These are phyloP conservation scores for Hypoxylon perforatum DNA, from an alignment of 495 filamentous ascomycete genomes.

Conservation along the genomic window DNA sequence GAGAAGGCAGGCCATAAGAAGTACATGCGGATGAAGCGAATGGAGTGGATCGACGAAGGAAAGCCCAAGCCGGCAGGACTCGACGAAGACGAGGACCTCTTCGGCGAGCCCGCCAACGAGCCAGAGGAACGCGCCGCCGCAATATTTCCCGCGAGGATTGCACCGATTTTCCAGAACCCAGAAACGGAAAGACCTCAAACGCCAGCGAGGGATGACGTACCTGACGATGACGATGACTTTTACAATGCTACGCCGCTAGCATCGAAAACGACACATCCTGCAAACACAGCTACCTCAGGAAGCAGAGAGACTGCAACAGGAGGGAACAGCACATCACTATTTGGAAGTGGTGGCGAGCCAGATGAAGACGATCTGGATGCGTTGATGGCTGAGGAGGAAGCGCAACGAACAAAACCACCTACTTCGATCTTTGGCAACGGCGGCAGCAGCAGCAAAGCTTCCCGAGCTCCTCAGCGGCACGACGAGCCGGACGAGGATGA, in stretches of 20 bases:
- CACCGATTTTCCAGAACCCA: constrained; percentile 60
- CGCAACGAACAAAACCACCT: constrained; percentile 31
- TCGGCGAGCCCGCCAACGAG: constrained; percentile 35
- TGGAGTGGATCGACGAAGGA: constrained; percentile 84
- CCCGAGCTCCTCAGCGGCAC: not conserved
- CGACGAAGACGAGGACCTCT: constrained; percentile 56
- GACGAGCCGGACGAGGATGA: constrained; percentile 59
- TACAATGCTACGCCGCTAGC: constrained; percentile 54
- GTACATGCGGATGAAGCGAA: constrained; percentile 71
- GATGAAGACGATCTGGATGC: constrained; percentile 64
- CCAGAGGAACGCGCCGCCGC: constrained; percentile 47
- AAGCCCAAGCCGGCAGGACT: constrained; percentile 62
- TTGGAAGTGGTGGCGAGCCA: constrained; percentile 47
- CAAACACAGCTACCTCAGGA: constrained; percentile 24
- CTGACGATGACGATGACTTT: constrained; percentile 55
- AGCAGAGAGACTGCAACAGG: not conserved
- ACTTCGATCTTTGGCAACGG: constrained; percentile 50
- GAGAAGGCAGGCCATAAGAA: constrained; percentile 93
- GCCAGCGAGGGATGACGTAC: constrained; percentile 44
- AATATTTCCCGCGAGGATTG: constrained; percentile 51
- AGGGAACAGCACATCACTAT: constrained; percentile 20
- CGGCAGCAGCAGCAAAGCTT: no score
- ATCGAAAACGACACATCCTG: constrained; percentile 18
- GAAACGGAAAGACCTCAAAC: constrained; percentile 41
- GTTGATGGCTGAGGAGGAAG: constrained; percentile 60